Evolutionary conservation across 2,329 filamentous ascomycete species (phyloP).

Genomic region (Tolypocladium paradoxum): DNA sequence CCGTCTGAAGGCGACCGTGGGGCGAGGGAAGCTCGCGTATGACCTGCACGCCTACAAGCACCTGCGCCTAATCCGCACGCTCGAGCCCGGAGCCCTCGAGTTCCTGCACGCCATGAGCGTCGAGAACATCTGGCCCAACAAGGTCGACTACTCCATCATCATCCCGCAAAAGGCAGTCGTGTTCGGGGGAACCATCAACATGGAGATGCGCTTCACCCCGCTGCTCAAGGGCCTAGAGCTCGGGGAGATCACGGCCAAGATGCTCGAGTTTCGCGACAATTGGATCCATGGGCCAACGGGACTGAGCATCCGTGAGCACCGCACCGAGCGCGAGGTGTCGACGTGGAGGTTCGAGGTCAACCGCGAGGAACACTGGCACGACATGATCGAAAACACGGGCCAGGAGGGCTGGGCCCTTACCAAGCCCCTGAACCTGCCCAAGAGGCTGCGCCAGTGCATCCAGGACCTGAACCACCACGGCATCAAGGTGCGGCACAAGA

Average conservation of each 20-base stretch:
- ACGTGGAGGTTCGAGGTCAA: slow-evolving; percentile 45
- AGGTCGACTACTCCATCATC: slow-evolving; percentile 89
- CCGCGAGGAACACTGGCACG: slow-evolving; percentile 54
- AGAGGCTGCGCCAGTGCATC: slow-evolving; percentile 69
- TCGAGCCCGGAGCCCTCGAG: slow-evolving; percentile 66
- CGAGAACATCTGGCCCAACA: slow-evolving; percentile 96
- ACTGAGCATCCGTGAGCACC: slow-evolving; percentile 44
- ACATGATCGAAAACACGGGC: slow-evolving; percentile 56
- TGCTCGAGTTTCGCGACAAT: slow-evolving; percentile 70
- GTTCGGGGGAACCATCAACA: slow-evolving; percentile 75
- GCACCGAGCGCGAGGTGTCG: slow-evolving; percentile 52
- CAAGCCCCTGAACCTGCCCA: slow-evolving; percentile 61
- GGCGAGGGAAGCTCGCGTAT: slow-evolving; percentile 77
- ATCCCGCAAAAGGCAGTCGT: slow-evolving; percentile 91
- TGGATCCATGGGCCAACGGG: slow-evolving; percentile 35
- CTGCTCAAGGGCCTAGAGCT: slow-evolving; percentile 80
- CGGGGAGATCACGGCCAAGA: slow-evolving; percentile 68
- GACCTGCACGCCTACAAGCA: slow-evolving; percentile 74
- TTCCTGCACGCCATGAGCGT: slow-evolving; percentile 85
- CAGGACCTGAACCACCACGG: slow-evolving; percentile 83
- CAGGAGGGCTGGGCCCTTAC: slow-evolving; percentile 55
- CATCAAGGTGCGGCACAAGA: slow-evolving; percentile 86
- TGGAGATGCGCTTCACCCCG: slow-evolving; percentile 81
- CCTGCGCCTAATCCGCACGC: slow-evolving; percentile 64
- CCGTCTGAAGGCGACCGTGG: slow-evolving; percentile 80